Base-by-base conservation (phyloP, 2,329 filamentous ascomycete species). In the Xylariaceae sp. region DNA sequence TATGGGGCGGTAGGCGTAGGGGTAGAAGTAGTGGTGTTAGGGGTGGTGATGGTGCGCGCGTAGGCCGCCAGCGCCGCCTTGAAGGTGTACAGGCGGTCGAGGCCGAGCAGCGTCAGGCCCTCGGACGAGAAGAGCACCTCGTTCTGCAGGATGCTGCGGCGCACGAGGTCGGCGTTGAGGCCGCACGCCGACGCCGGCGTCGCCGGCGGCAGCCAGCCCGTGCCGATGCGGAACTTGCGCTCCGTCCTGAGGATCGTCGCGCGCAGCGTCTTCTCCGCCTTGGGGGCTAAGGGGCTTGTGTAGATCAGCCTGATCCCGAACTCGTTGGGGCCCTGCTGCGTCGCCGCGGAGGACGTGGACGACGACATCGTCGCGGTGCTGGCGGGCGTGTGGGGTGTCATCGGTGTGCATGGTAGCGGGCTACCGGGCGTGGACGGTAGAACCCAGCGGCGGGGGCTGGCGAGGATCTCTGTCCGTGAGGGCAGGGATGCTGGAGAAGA, bases 61-160 rank as follows among this genome's bases (percentile, higher is more conserved):
- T 87, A 87, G 60, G 78, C 79, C 18, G 81, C 78, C 10, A 89
- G 76, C 1, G 84, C 82, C 45, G 78, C 77, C 69, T 87, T 87
- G 73, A 89, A 84, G 42, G 82, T 85, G 72, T 87, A 89, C 44
- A 87, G 70, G 48, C 83, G 78, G 69, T 89, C 86, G 10, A 88
- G 77, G 0, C 83, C 79, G 14, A 87, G 69, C 7, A 89, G 73
- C 0, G 80, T 85, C 10, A 89, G 75, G 18, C 84, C 83, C 21
- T 83, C 80, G 1, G 82, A 79, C 1, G 79, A 79, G 75, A 86
- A 88, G 50, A 89, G 75, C 20, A 84, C 71, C 55, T 86, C 82
- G 66, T 87, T 84, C 63, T 89, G 86, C 41, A 73, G 66, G 21
- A 86, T 74, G 23, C 84, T 87, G 54, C 80, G 78, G 51, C 78